Percentiles rank a stretch among this genome's conserved stretches.
phyloP scores from a whole-genome alignment of 306 rosid species.

The Calophaca sinica region DNA sequence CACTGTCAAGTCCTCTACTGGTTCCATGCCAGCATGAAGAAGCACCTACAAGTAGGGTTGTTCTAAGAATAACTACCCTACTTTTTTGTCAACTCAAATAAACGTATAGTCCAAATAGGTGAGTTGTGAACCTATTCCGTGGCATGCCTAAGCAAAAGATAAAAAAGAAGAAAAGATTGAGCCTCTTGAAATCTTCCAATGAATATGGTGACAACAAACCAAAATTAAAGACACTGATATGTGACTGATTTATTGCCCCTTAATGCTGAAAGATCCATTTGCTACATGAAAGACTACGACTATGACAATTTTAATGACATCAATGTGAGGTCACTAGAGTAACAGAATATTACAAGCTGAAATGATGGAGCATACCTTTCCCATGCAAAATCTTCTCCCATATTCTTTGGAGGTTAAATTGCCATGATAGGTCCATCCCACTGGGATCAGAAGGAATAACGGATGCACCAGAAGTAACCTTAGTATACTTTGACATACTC shows the following conservation, averaged over 20 bases:
- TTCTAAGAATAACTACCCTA: background rate
- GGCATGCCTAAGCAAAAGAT: background rate
- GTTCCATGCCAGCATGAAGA: conserved; percentile 11
- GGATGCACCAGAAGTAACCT: conserved; percentile 69
- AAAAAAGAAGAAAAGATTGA: background rate
- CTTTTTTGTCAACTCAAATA: background rate
- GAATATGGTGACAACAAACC: conserved; percentile 5
- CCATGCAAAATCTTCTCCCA: conserved; percentile 77
- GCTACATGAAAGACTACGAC: background rate
- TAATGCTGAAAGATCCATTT: conserved; percentile 23
- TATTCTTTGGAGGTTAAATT: conserved; percentile 62
- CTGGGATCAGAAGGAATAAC: conserved; percentile 52
- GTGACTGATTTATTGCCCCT: background rate
- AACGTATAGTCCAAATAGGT: conserved; percentile 7
- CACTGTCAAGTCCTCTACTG: background rate
- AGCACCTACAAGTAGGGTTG: conserved; percentile 2
- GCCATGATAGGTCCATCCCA: conserved; percentile 74
- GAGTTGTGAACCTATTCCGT: background rate
- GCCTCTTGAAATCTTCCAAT: conserved; percentile 17
- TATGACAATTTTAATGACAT: conserved; percentile 1
- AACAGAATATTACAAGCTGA: conserved; percentile 26
- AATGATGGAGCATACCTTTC: conserved; percentile 57
- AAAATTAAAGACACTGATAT: background rate
- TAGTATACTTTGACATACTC: conserved; percentile 66
- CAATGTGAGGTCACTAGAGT: conserved; percentile 9